These are phyloP conservation scores for Penicillium bialowiezense DNA, from an alignment of 495 filamentous ascomycete genomes.

Conservation along the genomic window DNA sequence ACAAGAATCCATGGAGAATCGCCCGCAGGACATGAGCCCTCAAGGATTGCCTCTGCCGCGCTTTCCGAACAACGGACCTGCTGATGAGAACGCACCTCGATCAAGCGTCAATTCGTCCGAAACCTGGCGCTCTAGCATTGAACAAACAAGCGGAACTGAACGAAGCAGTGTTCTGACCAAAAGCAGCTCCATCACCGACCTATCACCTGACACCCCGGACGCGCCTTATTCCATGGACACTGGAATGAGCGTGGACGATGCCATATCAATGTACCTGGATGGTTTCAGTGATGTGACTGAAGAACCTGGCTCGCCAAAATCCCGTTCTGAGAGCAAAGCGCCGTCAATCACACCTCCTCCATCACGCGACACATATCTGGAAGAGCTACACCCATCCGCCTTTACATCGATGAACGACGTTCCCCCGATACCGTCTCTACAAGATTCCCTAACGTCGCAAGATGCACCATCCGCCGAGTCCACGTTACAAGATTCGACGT, in stretches of 20 bases:
- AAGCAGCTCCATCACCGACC: slow-evolving; percentile 67
- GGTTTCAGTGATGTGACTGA: slow-evolving; percentile 66
- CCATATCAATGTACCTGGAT: slow-evolving; percentile 88
- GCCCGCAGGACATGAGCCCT: slow-evolving; percentile 16
- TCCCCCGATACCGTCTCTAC: slow-evolving; percentile 26
- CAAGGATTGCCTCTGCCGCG: slow-evolving; percentile 34
- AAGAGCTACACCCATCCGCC: slow-evolving; percentile 21
- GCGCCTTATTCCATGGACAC: slow-evolving; percentile 59
- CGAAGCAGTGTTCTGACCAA: slow-evolving; percentile 79
- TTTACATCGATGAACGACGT: slow-evolving; percentile 22
- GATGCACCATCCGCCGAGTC: slow-evolving; percentile 2
- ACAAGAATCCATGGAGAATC: slow-evolving; percentile 28
- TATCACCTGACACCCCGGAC: slow-evolving; percentile 57
- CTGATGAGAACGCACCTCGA: slow-evolving; percentile 56
- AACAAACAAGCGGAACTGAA: slow-evolving; percentile 69
- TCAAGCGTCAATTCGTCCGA: slow-evolving; percentile 70
- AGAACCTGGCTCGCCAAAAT: slow-evolving; percentile 36
- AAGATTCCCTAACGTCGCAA: neutral
- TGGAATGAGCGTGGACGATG: slow-evolving; percentile 84
- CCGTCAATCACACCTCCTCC: slow-evolving; percentile 31
- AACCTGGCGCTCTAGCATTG: slow-evolving; percentile 66
- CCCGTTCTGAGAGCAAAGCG: slow-evolving; percentile 28
- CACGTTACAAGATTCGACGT: neutral
- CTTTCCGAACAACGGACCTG: slow-evolving; percentile 27
- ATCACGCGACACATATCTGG: slow-evolving; percentile 26